Evolutionary conservation across 148 eudicot genomes (phyloP).

Genomic region (Linanthus parryae): DNA sequence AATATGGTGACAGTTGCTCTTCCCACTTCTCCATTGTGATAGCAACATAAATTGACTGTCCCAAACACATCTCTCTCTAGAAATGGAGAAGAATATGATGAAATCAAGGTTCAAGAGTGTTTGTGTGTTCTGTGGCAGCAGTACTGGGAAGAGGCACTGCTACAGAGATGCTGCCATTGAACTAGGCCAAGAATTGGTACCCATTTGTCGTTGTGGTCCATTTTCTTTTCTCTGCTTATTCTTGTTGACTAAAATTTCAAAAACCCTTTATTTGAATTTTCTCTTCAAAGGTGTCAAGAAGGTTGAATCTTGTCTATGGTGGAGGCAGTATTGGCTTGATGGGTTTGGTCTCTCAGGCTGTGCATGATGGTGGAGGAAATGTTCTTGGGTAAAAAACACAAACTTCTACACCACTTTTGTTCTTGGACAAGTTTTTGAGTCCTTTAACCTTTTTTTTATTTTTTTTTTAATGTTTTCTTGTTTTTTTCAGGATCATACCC

Average conservation of each 20-base stretch:
- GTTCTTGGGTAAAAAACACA: constrained; percentile 53
- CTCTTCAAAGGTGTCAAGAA: constrained; percentile 37
- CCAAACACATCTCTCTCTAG: too few species aligned
- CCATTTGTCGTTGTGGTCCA: too few species aligned
- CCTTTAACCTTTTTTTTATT: not conserved
- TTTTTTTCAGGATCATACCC: constrained; percentile 34
- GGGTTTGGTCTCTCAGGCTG: constrained; percentile 68
- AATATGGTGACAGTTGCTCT: too few species aligned
- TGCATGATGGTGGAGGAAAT: constrained; percentile 60
- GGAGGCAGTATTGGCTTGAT: constrained; percentile 75
- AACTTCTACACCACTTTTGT: not conserved
- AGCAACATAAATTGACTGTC: too few species aligned
- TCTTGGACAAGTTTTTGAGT: too few species aligned
- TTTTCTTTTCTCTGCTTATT: too few species aligned
- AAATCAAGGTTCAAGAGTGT: constrained; percentile 46
- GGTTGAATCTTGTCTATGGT: constrained; percentile 63
- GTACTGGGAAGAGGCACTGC: constrained; percentile 40
- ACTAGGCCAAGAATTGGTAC: constrained; percentile 48
- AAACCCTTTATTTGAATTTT: not conserved
- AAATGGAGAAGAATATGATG: too few species aligned
- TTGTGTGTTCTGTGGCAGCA: constrained; percentile 60
- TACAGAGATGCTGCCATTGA: constrained; percentile 48
- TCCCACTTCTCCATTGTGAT: too few species aligned
- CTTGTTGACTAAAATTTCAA: too few species aligned
- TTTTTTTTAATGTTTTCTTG: not conserved